Evolutionary conservation across 768 basidiomycete species (phyloP).

Genomic region (Mycena vitilis): DNA sequence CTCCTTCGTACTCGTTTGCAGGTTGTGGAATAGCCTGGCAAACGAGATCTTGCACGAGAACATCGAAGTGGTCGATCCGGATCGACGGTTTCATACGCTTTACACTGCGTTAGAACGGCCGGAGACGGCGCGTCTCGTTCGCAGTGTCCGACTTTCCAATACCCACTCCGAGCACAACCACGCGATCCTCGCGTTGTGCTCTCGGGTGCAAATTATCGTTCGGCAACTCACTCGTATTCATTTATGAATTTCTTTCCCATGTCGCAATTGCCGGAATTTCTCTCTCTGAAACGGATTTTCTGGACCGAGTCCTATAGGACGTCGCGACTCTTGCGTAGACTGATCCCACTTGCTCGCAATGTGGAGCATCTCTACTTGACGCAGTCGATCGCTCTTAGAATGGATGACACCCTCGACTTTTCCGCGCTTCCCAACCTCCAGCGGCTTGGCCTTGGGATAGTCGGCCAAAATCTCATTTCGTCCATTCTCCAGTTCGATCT

Average conservation of each 20-base stretch:
- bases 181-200: constrained; percentile 20
- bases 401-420: neutral
- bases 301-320: constrained; percentile 14
- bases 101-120: constrained; percentile 1
- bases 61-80: constrained; percentile 6
- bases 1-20: constrained; percentile 25
- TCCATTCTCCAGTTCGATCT: neutral
- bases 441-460: constrained; percentile 2
- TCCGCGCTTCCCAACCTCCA: constrained; percentile 5
- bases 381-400: neutral
- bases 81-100: constrained; percentile 4
- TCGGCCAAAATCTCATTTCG: neutral
- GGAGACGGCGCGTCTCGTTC: constrained; percentile 10
- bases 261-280: neutral
- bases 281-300: constrained; percentile 11
- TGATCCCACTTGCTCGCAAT: constrained; percentile 10
- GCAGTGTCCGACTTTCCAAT: constrained; percentile 23
- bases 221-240: neutral
- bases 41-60: constrained; percentile 28
- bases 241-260: neutral
- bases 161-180: constrained; percentile 20
- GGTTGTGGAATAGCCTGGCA: constrained; percentile 28
- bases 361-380: constrained; percentile 12
- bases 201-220: constrained; percentile 14
- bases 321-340: neutral